phyloP scores from a whole-genome alignment of 352 stramenopile genomes.

The Phytophthora podocarpi region DNA sequence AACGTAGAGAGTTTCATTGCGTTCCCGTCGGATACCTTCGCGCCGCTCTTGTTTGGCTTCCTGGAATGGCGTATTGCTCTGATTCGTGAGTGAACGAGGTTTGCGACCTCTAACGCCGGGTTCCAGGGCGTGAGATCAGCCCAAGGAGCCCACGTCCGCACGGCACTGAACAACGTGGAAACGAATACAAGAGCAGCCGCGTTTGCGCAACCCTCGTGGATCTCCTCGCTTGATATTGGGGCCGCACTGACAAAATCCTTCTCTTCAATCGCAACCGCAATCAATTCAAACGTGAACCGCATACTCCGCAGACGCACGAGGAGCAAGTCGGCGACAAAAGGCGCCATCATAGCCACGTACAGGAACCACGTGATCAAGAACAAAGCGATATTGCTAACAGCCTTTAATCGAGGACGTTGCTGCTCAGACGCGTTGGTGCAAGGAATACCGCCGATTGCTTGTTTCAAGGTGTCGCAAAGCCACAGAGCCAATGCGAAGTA shows the following conservation, averaged over 20 bases:
- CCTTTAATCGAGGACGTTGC: too few relatives aligned
- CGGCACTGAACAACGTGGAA: constrained; percentile 10
- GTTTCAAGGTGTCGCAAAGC: neutral
- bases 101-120: too few relatives aligned
- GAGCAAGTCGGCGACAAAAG: constrained; percentile 41
- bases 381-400: neutral
- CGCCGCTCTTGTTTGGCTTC: too few relatives aligned
- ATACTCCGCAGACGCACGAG: constrained; percentile 38
- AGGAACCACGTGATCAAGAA: constrained; percentile 21
- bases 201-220: constrained; percentile 35
- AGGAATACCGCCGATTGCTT: too few relatives aligned
- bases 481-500: constrained; percentile 31
- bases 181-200: constrained; percentile 17
- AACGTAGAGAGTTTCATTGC: too few relatives aligned
- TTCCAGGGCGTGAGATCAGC: constrained; percentile 16
- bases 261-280: constrained; percentile 18
- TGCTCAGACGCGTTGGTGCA: too few relatives aligned
- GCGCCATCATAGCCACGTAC: constrained; percentile 23
- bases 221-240: constrained; percentile 29
- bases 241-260: constrained; percentile 41
- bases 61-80: too few relatives aligned
- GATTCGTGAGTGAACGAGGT: too few relatives aligned
- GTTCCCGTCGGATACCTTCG: too few relatives aligned
- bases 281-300: constrained; percentile 53
- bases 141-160: neutral